These are phyloP conservation scores for Hsuehochloa calcarea DNA, from an alignment of 176 grass and related monocot genomes.

Conservation along the genomic window DNA sequence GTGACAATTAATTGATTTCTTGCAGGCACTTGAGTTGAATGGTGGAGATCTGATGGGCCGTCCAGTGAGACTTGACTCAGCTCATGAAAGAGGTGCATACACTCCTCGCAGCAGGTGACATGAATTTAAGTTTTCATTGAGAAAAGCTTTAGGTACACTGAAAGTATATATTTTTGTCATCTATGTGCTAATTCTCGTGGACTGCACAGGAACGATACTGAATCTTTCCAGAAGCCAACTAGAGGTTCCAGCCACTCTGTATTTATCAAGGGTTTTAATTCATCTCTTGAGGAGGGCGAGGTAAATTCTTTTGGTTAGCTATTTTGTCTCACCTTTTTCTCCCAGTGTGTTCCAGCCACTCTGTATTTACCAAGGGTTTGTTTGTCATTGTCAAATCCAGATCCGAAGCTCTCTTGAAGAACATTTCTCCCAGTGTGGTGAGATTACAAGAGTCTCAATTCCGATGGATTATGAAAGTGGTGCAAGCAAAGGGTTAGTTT, in stretches of 20 bases:
- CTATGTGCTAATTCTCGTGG: not conserved
- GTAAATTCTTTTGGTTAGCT: constrained; percentile 32
- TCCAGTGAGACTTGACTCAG: constrained; percentile 61
- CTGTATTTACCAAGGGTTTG: too few relatives aligned
- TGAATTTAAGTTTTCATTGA: constrained; percentile 6
- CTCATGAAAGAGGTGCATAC: constrained; percentile 49
- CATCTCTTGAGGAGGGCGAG: constrained; percentile 48
- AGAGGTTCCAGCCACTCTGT: constrained; percentile 48
- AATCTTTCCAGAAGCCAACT: constrained; percentile 57
- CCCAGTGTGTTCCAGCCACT: too few relatives aligned
- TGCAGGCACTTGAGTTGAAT: constrained; percentile 58
- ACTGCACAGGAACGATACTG: constrained; percentile 46
- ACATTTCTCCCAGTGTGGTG: constrained; percentile 74
- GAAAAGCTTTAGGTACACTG: not conserved
- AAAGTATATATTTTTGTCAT: not conserved
- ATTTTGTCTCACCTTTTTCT: not conserved
- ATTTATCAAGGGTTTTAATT: constrained; percentile 79
- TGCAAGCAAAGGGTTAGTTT: constrained; percentile 64
- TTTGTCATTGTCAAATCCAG: constrained; percentile 33
- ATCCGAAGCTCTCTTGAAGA: constrained; percentile 57
- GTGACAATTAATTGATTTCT: not conserved
- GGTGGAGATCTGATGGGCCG: constrained; percentile 59
- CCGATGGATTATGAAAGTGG: constrained; percentile 67
- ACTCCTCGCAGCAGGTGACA: constrained; percentile 67
- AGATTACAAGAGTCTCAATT: constrained; percentile 54